These are phyloP conservation scores for Ogataea methylovora DNA, from an alignment of 805 yeast genomes.

Conservation along the genomic window DNA sequence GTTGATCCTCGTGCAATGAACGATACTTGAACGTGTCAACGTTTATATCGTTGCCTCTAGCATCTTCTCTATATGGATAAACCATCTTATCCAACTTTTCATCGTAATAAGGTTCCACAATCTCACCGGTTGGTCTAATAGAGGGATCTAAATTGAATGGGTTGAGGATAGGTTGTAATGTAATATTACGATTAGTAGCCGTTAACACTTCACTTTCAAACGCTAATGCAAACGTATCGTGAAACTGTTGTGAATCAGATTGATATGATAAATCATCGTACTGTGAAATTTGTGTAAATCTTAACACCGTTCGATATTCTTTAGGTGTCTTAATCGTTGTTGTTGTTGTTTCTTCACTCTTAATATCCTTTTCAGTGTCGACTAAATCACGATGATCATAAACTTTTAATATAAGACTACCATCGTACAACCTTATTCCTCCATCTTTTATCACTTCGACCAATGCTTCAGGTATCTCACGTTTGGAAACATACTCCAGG, in stretches of 20 bases:
- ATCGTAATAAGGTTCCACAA: constrained; percentile 34
- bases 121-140: constrained; percentile 33
- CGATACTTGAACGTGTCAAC: constrained; percentile 19
- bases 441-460: constrained; percentile 87
- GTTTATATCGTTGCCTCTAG: constrained; percentile 17
- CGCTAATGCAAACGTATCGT: constrained; percentile 69
- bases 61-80: constrained; percentile 34
- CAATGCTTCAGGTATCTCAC: constrained; percentile 82
- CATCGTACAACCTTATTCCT: constrained; percentile 79
- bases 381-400: constrained; percentile 66
- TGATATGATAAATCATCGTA: constrained; percentile 83
- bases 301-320: constrained; percentile 66
- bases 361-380: constrained; percentile 7
- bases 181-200: constrained; percentile 69
- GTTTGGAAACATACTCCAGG: constrained; percentile 67
- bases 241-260: constrained; percentile 71
- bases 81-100: constrained; percentile 19
- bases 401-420: constrained; percentile 80
- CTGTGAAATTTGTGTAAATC: constrained; percentile 73
- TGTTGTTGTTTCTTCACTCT: neutral
- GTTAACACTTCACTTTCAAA: constrained; percentile 86
- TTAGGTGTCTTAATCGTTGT: constrained; percentile 35
- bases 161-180: constrained; percentile 65
- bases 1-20: constrained; percentile 56
- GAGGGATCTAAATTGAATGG: constrained; percentile 48